These are phyloP conservation scores for Penicillium nordicum DNA, from an alignment of 2,329 filamentous ascomycete species.

Conservation along the genomic window DNA sequence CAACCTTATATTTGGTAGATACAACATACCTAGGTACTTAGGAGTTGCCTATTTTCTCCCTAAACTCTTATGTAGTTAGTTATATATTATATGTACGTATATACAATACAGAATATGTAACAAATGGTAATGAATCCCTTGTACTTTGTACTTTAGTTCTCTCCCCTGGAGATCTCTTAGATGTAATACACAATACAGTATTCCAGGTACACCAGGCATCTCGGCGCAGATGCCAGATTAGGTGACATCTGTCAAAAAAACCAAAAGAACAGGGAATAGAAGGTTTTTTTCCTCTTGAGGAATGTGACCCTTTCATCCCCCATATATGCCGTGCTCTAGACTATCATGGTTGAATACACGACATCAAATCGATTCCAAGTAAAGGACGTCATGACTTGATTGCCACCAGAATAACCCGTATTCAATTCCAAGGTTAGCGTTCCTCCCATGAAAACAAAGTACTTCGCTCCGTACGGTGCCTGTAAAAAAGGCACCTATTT, in stretches of 20 bases:
- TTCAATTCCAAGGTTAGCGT: background rate
- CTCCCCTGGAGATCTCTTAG: background rate
- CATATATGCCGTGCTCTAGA: too few relatives aligned
- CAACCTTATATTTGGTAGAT: background rate
- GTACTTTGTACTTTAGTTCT: background rate
- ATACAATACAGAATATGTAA: too few relatives aligned
- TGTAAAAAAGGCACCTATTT: slow-evolving; percentile 1
- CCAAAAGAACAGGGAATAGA: background rate
- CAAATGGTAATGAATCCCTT: background rate
- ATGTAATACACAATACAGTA: background rate
- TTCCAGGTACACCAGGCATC: background rate
- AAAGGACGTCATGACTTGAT: slow-evolving; percentile 21
- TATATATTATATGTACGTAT: too few relatives aligned
- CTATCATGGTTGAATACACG: background rate
- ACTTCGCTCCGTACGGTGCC: background rate
- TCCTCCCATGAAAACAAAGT: background rate
- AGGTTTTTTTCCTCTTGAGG: background rate
- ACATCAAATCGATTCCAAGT: background rate
- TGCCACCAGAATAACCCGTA: slow-evolving; percentile 7
- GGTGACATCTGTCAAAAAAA: slow-evolving; percentile 1
- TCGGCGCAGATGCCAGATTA: slow-evolving; percentile 1
- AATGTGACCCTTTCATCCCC: background rate
- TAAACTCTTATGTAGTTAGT: too few relatives aligned
- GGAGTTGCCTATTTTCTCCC: background rate
- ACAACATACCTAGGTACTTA: too few relatives aligned